Base-by-base conservation (phyloP, 2,329 filamentous ascomycete species). In the Sarocladiaceae sp. region DNA sequence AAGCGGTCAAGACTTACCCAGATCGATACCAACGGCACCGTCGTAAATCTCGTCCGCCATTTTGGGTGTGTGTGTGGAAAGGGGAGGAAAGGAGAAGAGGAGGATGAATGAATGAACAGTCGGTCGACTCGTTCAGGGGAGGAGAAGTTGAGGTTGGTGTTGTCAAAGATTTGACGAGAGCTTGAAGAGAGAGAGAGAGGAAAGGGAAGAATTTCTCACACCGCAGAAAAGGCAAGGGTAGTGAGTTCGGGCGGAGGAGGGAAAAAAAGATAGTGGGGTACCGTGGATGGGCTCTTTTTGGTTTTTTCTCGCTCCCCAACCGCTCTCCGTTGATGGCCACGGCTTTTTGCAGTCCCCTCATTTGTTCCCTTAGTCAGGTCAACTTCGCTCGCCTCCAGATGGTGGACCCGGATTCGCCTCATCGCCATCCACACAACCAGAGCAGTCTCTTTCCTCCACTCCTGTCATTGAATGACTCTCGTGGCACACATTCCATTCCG, bases 11-110 rank as follows among this genome's bases (percentile, higher is more conserved):
- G 22, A 78, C 86, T 68, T 80, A 96, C 93, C 94, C 80, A 99
- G 84, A 87, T 99, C 94, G 81, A 99, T 99, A 86, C 94, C 94
- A 80, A 97, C 90, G 85, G 94, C 94, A 88, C 94, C 94, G 75
- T 99, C 94, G 77, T 97, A 99, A 68, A 95, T 86, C 86, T 97
- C 93, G 76, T 96, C 91, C 74, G 90, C 86, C 93, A 97, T 97
- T 72, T 78, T 90, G 67, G 64, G 50, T 40, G 53, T 53, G 36
- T 53, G 33, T 44, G 42, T 51, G 29, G 33, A 50, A 39, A 49
- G 28, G 39, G 46, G 22, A 48, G 26, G 20, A 31, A 47, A 31
- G 47, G 51, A 50, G 46, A 56, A 55, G 56, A 53, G 57, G 58
- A 61, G 55, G 55, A 57, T 55, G 55, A 40, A 40, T 12, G 15